A percentile compares a stretch with the other conserved stretches of the same genome.
Conservation (phyloP, 768 basidiomycete genomes). For the Tricholoma sp. region DNA sequence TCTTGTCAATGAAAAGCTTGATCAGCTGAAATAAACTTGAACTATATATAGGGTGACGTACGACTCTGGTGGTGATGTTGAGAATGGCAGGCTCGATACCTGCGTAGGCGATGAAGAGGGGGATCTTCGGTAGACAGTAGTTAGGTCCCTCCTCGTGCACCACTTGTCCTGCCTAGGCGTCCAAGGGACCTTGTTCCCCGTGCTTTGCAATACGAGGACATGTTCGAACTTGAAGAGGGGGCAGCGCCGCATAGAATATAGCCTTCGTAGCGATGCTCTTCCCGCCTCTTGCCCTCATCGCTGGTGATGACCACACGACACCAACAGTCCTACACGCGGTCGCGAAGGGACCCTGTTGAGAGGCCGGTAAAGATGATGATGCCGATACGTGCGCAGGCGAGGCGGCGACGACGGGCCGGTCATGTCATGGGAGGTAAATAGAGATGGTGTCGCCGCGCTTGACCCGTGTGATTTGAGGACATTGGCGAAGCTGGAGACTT, state of each 20-base stretch:
- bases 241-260: conserved; percentile 90
- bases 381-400: conserved; percentile 95
- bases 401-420: conserved; percentile 93
- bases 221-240: conserved; percentile 85
- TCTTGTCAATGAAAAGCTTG: conserved; percentile 23
- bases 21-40: not conserved
- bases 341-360: conserved; percentile 88
- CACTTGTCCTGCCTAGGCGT: conserved; percentile 86
- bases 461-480: conserved; percentile 85
- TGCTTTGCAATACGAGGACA: conserved; percentile 80
- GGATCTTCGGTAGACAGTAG: conserved; percentile 93
- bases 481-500: conserved; percentile 88
- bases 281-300: conserved; percentile 94
- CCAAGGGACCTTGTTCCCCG: conserved; percentile 80
- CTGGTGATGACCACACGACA: conserved; percentile 91
- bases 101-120: conserved; percentile 96
- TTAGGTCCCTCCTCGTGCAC: too few species aligned
- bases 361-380: conserved; percentile 97
- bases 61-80: conserved; percentile 76
- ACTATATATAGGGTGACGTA: conserved; percentile 17
- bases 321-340: conserved; percentile 86
- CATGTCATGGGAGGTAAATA: conserved; percentile 88
- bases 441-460: conserved; percentile 96
- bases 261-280: conserved; percentile 92
- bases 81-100: conserved; percentile 84